phyloP scores from a whole-genome alignment of 2,329 filamentous ascomycete species.

The Aspergillus versicolor region DNA sequence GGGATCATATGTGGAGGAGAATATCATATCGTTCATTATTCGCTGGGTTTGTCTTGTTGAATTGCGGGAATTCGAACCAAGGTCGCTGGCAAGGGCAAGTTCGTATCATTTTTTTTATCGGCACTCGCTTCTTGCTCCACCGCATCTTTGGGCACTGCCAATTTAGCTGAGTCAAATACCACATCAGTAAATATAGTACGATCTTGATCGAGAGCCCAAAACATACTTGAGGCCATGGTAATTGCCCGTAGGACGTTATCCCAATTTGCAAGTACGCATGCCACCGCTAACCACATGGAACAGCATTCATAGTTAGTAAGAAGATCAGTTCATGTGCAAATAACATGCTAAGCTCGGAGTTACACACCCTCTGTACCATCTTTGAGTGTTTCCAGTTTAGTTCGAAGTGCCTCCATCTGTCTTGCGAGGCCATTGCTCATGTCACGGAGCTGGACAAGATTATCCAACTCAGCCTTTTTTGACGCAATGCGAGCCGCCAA shows the following conservation, averaged over 20 bases:
- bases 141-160: constrained; percentile 21
- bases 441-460: constrained; percentile 61
- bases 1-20: not conserved
- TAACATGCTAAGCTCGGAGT: not conserved
- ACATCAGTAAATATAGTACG: constrained; percentile 6
- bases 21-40: not conserved
- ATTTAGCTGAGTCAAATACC: constrained; percentile 25
- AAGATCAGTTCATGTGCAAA: not conserved
- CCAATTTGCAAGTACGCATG: constrained; percentile 67
- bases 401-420: constrained; percentile 63
- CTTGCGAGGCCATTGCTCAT: constrained; percentile 60
- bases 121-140: constrained; percentile 14
- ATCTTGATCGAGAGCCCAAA: not conserved
- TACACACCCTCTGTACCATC: constrained; percentile 60
- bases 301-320: not conserved
- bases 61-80: constrained; percentile 45
- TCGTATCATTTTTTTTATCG: constrained; percentile 60
- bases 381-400: constrained; percentile 60
- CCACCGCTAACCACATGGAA: constrained; percentile 51
- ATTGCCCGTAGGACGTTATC: constrained; percentile 64
- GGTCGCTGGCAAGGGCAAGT: constrained; percentile 47
- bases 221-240: constrained; percentile 63
- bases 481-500: constrained; percentile 62
- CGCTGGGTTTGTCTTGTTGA: constrained; percentile 15
- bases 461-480: constrained; percentile 64